Conservation (phyloP, 306 rosid genomes). For the Begonia loranthoides region DNA sequence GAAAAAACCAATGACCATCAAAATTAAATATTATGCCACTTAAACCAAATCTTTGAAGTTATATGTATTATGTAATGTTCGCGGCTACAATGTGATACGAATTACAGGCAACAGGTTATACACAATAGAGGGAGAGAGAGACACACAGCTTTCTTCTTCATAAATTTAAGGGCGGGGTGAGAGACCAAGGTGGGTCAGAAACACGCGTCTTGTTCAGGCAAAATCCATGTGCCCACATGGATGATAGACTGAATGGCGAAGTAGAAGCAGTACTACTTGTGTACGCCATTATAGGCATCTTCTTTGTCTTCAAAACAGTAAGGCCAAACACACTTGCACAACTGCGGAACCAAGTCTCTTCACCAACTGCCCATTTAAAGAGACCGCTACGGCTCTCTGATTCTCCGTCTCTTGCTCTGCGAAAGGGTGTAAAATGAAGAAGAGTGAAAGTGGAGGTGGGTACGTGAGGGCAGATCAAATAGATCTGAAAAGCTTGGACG, state of each 20-base stretch:
- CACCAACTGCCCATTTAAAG: constrained; percentile 1
- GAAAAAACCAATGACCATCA: no score
- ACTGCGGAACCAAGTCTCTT: constrained; percentile 5
- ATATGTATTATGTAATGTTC: no score
- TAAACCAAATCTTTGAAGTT: no score
- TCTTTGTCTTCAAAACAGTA: background rate
- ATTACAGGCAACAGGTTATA: background rate
- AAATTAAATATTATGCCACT: no score
- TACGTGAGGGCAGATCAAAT: constrained; percentile 97
- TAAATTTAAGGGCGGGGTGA: background rate
- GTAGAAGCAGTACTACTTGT: constrained; percentile 6
- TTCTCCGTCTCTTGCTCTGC: background rate
- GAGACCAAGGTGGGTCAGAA: constrained; percentile 42
- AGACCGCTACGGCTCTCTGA: background rate
- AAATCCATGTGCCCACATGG: constrained; percentile 98
- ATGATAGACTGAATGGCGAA: constrained; percentile 10
- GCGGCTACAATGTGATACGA: no score
- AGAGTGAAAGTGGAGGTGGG: constrained; percentile 61
- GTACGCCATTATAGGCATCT: constrained; percentile 23
- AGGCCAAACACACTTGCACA: background rate
- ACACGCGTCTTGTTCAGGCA: constrained; percentile 85
- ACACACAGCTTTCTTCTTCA: no score
- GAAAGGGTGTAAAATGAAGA: constrained; percentile 37
- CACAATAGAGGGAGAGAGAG: no score
- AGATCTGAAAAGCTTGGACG: constrained; percentile 98